Percentiles rank a stretch among this genome's conserved stretches.
phyloP scores from a whole-genome alignment of 2,329 filamentous ascomycete genomes.

The Helminthosporium solani region DNA sequence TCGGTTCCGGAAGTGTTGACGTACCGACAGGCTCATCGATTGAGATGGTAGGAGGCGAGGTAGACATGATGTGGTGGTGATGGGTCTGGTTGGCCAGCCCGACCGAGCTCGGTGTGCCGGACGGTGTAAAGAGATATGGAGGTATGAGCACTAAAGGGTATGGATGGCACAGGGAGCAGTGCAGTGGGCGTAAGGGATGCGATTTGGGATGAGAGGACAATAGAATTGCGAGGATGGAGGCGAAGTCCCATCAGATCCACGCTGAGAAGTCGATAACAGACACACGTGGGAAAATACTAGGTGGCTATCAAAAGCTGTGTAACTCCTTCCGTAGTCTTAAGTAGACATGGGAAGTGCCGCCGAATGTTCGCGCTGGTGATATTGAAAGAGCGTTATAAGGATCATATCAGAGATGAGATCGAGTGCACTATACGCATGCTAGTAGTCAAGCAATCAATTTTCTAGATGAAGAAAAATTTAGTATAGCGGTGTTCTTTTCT shows the following conservation, averaged over 20 bases:
- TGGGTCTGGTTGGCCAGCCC: slow-evolving; percentile 4
- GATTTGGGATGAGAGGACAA: neutral
- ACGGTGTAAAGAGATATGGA: slow-evolving; percentile 6
- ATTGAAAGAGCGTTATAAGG: no score
- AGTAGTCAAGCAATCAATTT: no score
- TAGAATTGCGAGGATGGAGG: neutral
- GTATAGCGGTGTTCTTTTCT: no score
- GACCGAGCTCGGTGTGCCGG: slow-evolving; percentile 12
- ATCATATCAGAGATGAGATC: no score
- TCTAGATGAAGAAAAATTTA: no score
- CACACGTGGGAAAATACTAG: neutral
- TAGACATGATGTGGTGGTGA: slow-evolving; percentile 10
- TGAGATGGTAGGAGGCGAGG: slow-evolving; percentile 8
- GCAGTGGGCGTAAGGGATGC: slow-evolving; percentile 1
- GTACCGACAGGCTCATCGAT: slow-evolving; percentile 8
- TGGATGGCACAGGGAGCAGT: slow-evolving; percentile 12
- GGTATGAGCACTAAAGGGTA: slow-evolving; percentile 6
- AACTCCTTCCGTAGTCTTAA: no score
- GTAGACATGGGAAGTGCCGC: no score
- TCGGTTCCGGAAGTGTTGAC: slow-evolving; percentile 1
- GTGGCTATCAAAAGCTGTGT: neutral
- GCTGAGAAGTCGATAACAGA: neutral
- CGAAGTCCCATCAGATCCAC: neutral
- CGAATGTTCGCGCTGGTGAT: no score
- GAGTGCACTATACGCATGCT: no score